Evolutionary conservation across 148 eudicot genomes (phyloP), one percentile per base, ranked within the genome.

Genomic region (Rheum nobile): DNA sequence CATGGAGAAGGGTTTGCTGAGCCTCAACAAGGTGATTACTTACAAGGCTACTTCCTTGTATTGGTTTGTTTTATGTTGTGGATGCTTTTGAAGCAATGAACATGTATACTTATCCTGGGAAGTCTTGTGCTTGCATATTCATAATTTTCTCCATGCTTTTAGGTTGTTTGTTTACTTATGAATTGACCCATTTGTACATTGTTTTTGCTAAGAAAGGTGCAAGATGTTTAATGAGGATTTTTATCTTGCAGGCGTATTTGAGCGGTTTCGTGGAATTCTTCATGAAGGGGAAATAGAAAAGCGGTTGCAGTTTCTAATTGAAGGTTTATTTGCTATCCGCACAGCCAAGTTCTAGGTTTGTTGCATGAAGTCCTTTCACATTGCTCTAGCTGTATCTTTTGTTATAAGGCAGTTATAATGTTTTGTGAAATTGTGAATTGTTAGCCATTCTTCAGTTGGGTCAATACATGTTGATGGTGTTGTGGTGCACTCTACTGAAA

Each of bases 241-340:
- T 47, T 16, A 17, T 17, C 52, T 47, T 47, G 52, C 52, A 47
- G 52, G 52, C 76, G 88, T 93, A 71, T 93, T 93, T 85, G 98
- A n/a, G n/a, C n/a, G n/a, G n/a, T n/a, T n/a, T n/a, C n/a, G n/a
- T n/a, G n/a, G n/a, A n/a, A n/a, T n/a, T 67, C 92, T 93, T 77
- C 92, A 91, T 74, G 97, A 93, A 85, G 98, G 98, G 76, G 91
- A 91, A 76, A 91, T 93, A 21, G 97, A 93, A 80, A 93, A 89
- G 77, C 76, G 97, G 67, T 95, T 93, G 7, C 97, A 91, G 74
- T 91, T 87, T 79, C 75, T 93, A 72, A 89, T 89, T 35, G 98
- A 93, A 81, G 98, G 94, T 50, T 82, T 93, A 5, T 93, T 89
- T 82, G 98, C 96, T 74, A 75, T 89, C 42, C 75, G 97, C 67